Base-by-base conservation (phyloP, 2,329 filamentous ascomycete genomes). In the Seiridium unicorne region DNA sequence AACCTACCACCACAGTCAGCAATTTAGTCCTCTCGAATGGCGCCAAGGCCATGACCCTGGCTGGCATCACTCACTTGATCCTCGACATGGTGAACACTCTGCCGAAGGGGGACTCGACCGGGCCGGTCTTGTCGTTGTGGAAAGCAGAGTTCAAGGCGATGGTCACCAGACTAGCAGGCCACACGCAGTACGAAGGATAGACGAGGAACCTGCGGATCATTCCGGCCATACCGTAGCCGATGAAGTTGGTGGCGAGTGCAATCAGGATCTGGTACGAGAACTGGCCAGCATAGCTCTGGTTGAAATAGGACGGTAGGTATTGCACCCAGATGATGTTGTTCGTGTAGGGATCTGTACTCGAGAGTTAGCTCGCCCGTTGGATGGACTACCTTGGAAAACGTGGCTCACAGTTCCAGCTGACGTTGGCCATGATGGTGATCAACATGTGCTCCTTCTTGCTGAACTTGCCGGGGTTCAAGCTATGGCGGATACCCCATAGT, bases 341-440 rank as follows among this genome's bases (percentile, higher is more conserved):
- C 1, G 81, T 82, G 64, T 83, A 83, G 0, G 81, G 81, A 11
- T 75, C 49, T 53, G 34, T 3, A 53, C 4, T 13, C 10, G 5
- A 6, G 32, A 53, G 32, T 18, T 18, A 36, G 32, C 6, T 36
- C 34, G 32, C 49, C 18, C 49, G 9, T 13, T 13, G 31, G 32
- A 32, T 36, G 32, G 13, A 18, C 26, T 35, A 26, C 38, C n/a
- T 11, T 13, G 32, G 9, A 34, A 8, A 13, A 36, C 5, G 4
- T 18, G 34, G 18, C 49, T 35, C 18, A 53, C 49, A 68, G 32
- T 74, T 74, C 65, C 74, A 77, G 10, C 80, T 79, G 10, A 83
- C 82, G 68, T 89, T 88, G 58, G 87, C 84, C 82, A 85, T 85
- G 69, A 85, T 83, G 36, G 80, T 78, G 61, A 86, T 82, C 55